phyloP scores from a whole-genome alignment of 768 basidiomycete genomes.

The Mycena vitilis region DNA sequence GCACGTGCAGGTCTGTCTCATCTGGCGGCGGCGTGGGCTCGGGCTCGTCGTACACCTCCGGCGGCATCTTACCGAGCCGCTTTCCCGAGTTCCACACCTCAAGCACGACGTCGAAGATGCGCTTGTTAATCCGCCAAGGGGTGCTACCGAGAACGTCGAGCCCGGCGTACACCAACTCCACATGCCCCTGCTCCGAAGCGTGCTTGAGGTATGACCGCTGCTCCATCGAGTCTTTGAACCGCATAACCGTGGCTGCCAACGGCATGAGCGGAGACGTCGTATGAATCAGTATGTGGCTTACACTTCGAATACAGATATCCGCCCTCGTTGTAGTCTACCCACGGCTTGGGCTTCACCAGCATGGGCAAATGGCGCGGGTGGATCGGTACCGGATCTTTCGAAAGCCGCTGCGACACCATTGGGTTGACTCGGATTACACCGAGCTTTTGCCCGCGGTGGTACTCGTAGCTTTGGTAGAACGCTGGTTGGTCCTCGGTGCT shows the following conservation, averaged over 20 bases:
- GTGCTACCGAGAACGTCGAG: constrained; percentile 92
- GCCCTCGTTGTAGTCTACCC: constrained; percentile 81
- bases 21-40: constrained; percentile 70
- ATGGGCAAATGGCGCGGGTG: constrained; percentile 97
- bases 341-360: constrained; percentile 91
- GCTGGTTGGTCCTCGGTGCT: constrained; percentile 88
- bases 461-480: constrained; percentile 93
- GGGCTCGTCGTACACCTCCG: constrained; percentile 69
- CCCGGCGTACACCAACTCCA: constrained; percentile 89
- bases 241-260: constrained; percentile 78
- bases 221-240: constrained; percentile 91
- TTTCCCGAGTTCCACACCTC: constrained; percentile 90
- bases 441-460: constrained; percentile 92
- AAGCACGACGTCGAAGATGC: constrained; percentile 79
- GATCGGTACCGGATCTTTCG: constrained; percentile 79
- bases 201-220: constrained; percentile 82
- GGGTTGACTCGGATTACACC: constrained; percentile 92
- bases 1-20: constrained; percentile 64
- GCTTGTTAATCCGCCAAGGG: constrained; percentile 89
- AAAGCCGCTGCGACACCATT: constrained; percentile 79
- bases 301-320: constrained; percentile 86
- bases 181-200: constrained; percentile 77
- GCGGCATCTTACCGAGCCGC: constrained; percentile 86
- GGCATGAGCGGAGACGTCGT: constrained; percentile 16
- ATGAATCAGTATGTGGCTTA: constrained; percentile 47